phyloP scores from a whole-genome alignment of 1,284 basidiomycete species.

The Xerocomus nothofagi region DNA sequence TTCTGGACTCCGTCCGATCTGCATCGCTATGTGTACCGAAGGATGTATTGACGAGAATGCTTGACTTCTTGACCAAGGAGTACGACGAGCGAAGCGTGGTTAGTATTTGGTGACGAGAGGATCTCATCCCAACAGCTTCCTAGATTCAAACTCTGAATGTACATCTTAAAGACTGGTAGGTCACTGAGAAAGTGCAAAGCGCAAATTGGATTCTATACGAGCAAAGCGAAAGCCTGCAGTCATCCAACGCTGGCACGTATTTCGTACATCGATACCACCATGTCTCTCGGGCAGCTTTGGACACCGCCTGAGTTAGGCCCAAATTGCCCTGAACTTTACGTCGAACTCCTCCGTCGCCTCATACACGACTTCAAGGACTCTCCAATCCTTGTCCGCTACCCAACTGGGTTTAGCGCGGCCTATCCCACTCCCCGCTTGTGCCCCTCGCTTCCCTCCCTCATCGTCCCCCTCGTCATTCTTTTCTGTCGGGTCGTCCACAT shows the following conservation, averaged over 20 bases:
- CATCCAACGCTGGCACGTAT: not conserved
- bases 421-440: conserved; percentile 7
- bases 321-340: conserved; percentile 51
- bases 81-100: too few species aligned
- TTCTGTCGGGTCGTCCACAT: conserved; percentile 30
- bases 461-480: conserved; percentile 24
- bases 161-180: too few species aligned
- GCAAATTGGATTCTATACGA: not conserved
- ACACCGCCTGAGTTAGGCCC: conserved; percentile 41
- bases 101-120: too few species aligned
- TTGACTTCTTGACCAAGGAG: too few species aligned
- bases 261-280: too few species aligned
- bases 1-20: too few species aligned
- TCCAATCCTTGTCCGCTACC: conserved; percentile 52
- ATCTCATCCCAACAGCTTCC: too few species aligned
- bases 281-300: not conserved
- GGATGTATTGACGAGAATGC: too few species aligned
- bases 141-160: too few species aligned
- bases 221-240: not conserved
- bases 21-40: too few species aligned
- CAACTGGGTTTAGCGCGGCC: conserved; percentile 37
- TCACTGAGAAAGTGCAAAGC: too few species aligned
- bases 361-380: conserved; percentile 51
- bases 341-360: conserved; percentile 51
- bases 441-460: conserved; percentile 5